Base-by-base conservation (phyloP, 257 asterid species). In the Solanum chaucha region DNA sequence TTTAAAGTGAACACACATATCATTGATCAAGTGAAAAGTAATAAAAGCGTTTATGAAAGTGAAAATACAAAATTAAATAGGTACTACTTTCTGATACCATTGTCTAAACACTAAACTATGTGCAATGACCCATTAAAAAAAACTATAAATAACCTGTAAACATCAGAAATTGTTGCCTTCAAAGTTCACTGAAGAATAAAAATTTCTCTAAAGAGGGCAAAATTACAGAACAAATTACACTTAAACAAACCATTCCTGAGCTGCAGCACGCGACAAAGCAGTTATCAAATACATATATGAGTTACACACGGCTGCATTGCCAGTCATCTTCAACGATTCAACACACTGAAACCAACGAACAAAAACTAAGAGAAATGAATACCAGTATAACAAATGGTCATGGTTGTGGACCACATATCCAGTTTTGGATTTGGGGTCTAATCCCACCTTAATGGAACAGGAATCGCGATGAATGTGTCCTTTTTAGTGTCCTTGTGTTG, bases 261-360 rank as follows among this genome's bases (percentile, higher is more conserved):
- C 90, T 67, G 87, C 89, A 74, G 73, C 90, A 88, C 86, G 78
- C 86, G 74, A 82, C 82, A 35, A 35, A 38, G 83, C 82, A 86
- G 86, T 89, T 85, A 87, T 86, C 30, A 77, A 81, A 81, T 81
- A 89, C 90, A 90, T 91, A 90, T 87, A 92, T 91, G 90, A 90
- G 91, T 91, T 88, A 90, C 93, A 92, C 51, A 35, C 85, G 15
- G 90, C 93, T 92, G 89, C 92, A 90, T 89, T 85, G 77, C 89
- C 91, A 68, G 75, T 80, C 55, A 87, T 51, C 85, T 89, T 87
- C 55, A 84, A 87, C 12, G 70, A 83, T 88, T 86, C 64, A 88
- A 92, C 90, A 87, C 87, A 90, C 82, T 78, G 87, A 89, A 87
- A 86, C 86, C 72, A 22, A 36, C 65, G 58, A 83, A 44, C n/a